Conservation (phyloP, 2,329 filamentous ascomycete genomes). For the Fusarium fracticaudum region DNA sequence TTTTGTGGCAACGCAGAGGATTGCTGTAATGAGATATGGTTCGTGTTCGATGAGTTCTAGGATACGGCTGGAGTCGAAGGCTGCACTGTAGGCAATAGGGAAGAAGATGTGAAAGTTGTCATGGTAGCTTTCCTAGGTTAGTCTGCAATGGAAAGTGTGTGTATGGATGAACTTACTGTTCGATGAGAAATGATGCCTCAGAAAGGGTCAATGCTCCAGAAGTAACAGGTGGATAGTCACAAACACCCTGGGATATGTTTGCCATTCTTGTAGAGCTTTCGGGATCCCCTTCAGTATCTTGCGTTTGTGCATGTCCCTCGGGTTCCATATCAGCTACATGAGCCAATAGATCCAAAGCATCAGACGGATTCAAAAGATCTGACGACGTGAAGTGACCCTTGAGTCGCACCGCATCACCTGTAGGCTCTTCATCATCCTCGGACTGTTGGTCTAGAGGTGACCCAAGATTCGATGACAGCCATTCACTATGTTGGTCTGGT, state of each 20-base stretch:
- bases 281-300: neutral
- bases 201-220: constrained; percentile 44
- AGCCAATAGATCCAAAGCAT: constrained; percentile 53
- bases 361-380: constrained; percentile 54
- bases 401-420: constrained; percentile 27
- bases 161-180: constrained; percentile 34
- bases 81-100: constrained; percentile 70
- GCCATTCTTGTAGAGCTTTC: neutral
- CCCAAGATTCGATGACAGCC: constrained; percentile 24
- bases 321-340: constrained; percentile 53
- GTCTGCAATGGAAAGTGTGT: neutral
- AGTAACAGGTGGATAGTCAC: constrained; percentile 47
- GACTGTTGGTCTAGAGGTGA: constrained; percentile 22
- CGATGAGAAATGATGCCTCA: constrained; percentile 40
- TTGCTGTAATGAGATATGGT: constrained; percentile 73
- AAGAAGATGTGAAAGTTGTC: constrained; percentile 76
- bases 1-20: constrained; percentile 76
- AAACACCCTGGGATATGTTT: neutral
- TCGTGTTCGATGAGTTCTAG: constrained; percentile 67
- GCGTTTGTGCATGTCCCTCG: constrained; percentile 18
- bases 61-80: constrained; percentile 63
- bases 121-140: constrained; percentile 59
- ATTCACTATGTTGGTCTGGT: constrained; percentile 22
- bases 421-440: constrained; percentile 8
- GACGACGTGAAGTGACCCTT: constrained; percentile 54